Conservation (phyloP, 1,139 yeast species). For the Saccharomyces hybrid region DNA sequence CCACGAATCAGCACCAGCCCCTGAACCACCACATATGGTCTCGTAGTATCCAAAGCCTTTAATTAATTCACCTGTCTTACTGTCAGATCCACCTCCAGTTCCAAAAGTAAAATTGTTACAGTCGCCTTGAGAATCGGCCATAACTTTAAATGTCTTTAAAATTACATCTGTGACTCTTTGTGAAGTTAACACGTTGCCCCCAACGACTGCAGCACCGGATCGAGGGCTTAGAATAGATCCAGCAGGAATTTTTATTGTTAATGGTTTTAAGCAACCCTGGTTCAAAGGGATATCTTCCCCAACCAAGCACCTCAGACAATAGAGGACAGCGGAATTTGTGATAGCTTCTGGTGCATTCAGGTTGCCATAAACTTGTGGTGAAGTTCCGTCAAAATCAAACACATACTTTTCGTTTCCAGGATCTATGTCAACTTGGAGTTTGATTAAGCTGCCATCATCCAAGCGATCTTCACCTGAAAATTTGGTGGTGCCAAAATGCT, state of each 20-base stretch:
- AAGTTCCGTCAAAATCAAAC: constrained; percentile 45
- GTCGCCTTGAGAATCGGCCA: constrained; percentile 74
- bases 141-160: constrained; percentile 65
- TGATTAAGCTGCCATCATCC: constrained; percentile 43
- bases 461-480: constrained; percentile 37
- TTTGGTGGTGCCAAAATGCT: constrained; percentile 20
- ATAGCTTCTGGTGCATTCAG: constrained; percentile 67
- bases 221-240: constrained; percentile 66
- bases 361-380: constrained; percentile 54
- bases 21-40: constrained; percentile 65
- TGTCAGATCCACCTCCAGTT: constrained; percentile 35
- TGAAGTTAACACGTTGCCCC: constrained; percentile 81
- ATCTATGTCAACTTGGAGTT: constrained; percentile 37
- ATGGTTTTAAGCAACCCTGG: constrained; percentile 75
- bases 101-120: constrained; percentile 72
- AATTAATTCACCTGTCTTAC: constrained; percentile 34
- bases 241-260: constrained; percentile 56
- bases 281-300: constrained; percentile 75
- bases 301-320: constrained; percentile 68
- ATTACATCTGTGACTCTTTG: constrained; percentile 78
- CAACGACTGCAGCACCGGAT: constrained; percentile 77
- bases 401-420: constrained; percentile 35
- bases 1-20: constrained; percentile 56
- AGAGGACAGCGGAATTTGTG: constrained; percentile 69
- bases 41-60: constrained; percentile 66